Percentiles rank a stretch among this genome's conserved stretches.
These are phyloP conservation scores for Phytopythium ostracodes DNA, from an alignment of 352 stramenopile genomes.

Conservation along the genomic window DNA sequence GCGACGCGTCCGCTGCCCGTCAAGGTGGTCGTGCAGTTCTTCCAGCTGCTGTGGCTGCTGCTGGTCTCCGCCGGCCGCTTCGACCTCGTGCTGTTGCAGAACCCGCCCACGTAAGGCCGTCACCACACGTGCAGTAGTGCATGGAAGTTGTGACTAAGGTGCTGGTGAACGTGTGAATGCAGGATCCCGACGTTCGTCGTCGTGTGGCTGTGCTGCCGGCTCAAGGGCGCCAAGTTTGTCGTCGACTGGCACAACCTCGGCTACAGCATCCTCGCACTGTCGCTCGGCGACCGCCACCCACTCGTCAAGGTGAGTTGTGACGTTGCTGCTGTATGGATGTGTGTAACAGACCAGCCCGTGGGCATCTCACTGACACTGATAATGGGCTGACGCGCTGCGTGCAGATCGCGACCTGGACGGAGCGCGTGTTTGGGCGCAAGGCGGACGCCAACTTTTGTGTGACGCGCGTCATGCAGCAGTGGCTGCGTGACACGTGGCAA, in stretches of 20 bases:
- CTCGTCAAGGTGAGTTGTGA: constrained; percentile 75
- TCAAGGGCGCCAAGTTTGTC: constrained; percentile 90
- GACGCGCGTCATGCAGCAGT: constrained; percentile 94
- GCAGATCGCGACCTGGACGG: constrained; percentile 79
- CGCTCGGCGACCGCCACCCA: constrained; percentile 44
- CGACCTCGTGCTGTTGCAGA: constrained; percentile 97
- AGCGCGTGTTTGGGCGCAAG: constrained; percentile 87
- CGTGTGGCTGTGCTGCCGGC: constrained; percentile 65
- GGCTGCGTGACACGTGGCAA: constrained; percentile 88
- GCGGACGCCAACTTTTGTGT: constrained; percentile 97
- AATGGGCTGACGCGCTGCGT: not conserved
- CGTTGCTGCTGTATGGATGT: too few relatives aligned
- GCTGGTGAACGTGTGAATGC: constrained; percentile 7
- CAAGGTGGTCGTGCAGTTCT: constrained; percentile 81
- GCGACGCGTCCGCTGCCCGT: constrained; percentile 56
- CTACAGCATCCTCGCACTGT: constrained; percentile 95
- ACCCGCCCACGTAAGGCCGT: constrained; percentile 89
- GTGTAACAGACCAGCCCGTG: too few relatives aligned
- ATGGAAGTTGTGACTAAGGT: constrained; percentile 5
- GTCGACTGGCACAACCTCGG: constrained; percentile 99
- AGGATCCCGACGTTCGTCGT: constrained; percentile 95
- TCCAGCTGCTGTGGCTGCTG: constrained; percentile 82
- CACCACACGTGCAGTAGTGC: not conserved
- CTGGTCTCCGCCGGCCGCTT: constrained; percentile 62
- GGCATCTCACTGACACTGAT: too few relatives aligned